Base-by-base conservation (phyloP, 108 stramenopile species). In the Nannochloropsis gaditana region DNA sequence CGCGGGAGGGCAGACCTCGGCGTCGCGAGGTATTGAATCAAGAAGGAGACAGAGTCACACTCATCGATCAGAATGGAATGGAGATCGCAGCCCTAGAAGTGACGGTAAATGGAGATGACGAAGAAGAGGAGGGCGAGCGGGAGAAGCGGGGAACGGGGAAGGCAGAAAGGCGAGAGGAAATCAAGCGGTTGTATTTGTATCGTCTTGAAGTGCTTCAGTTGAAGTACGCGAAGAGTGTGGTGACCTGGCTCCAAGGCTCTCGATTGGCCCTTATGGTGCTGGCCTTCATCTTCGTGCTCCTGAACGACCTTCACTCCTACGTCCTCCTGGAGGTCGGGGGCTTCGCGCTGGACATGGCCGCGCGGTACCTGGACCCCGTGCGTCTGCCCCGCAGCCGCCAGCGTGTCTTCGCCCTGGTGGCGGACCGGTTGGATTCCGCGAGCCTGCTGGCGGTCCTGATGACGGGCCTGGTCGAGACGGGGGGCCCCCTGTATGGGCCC, bases 121-220 rank as follows among this genome's bases (percentile, higher is more conserved):
- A 73, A n/a, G 59, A n/a, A 15, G 59, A 73, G 59, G 59, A 73
- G 59, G 59, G 4, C 15, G 59, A 73, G n/a, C 19, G n/a, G 59
- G 59, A 73, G 19, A 73, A 73, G 19, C 19, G 59, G 3, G n/a
- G 19, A 4, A n/a, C 59, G n/a, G 59, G 59, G 59, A 15, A 15
- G n/a, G 31, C 31, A 31, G 31, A 31, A 31, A 31, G 31, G 31
- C 31, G 31, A 31, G 59, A 73, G n/a, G 59, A n/a, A 15, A 73
- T n/a, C 59, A 73, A 73, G 59, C 59, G 59, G 59, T n/a, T 73
- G 15, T 73, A 73, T 73, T n/a, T 73, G 19, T 73, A 73, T n/a
- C 15, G 59, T 73, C 59, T 73, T 2, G n/a, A 73, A 15, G 15
- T 73, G 59, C 59, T 73, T n/a, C 59, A 73, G 59, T 2, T 73